These are phyloP conservation scores for Tilletia indica DNA, from an alignment of 1,284 basidiomycete species.

Conservation along the genomic window DNA sequence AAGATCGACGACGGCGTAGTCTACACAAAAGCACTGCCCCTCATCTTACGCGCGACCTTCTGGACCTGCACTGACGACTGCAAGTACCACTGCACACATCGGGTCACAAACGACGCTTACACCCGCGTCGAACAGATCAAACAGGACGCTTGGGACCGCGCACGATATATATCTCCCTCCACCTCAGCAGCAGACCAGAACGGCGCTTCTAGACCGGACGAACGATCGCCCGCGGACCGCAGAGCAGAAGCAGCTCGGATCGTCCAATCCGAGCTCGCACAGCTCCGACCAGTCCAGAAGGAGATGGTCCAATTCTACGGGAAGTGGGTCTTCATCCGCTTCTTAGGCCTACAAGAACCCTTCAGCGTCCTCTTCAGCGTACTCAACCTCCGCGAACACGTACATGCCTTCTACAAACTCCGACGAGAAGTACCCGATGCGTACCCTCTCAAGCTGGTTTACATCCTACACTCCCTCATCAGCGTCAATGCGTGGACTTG, in stretches of 20 bases:
- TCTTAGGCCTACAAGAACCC: conserved; percentile 80
- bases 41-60: conserved; percentile 61
- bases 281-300: conserved; percentile 45
- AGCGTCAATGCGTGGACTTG: conserved; percentile 91
- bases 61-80: conserved; percentile 84
- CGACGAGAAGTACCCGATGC: conserved; percentile 36
- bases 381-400: conserved; percentile 69
- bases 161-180: not conserved
- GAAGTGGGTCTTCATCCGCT: conserved; percentile 72
- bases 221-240: conserved; percentile 8
- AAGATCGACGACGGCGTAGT: conserved; percentile 48
- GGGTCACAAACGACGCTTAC: conserved; percentile 69
- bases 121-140: conserved; percentile 38
- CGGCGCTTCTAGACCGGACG: not conserved
- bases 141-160: conserved; percentile 48
- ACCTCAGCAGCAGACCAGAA: conserved; percentile 19
- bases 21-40: conserved; percentile 57
- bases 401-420: conserved; percentile 34
- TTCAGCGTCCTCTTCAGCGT: conserved; percentile 86
- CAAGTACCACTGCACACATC: conserved; percentile 83
- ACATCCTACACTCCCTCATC: conserved; percentile 68
- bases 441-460: conserved; percentile 60
- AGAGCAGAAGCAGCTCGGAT: conserved; percentile 21
- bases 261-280: conserved; percentile 30
- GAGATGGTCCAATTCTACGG: conserved; percentile 64